Evolutionary conservation across 768 basidiomycete genomes (phyloP), one percentile per base, ranked within the genome.

Genomic region (Chalciporus pseudorubinellus): DNA sequence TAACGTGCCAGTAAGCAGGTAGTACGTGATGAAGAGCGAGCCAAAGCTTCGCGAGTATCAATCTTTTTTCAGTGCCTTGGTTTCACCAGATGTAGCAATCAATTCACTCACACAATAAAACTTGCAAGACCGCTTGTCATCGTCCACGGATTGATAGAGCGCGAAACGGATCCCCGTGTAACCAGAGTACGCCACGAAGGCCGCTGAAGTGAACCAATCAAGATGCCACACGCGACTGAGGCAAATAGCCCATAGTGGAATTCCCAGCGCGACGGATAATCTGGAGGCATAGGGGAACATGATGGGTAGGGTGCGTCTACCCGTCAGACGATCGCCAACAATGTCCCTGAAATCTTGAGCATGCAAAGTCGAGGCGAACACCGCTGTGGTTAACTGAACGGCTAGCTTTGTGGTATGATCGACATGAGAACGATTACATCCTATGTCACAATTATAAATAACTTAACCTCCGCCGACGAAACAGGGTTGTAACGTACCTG

Each of bases 241-340:
- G 18, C 24, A 58, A 19, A 68, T 46, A 3, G 64, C 61, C 66
- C 61, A 66, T 1, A 63, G 18, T 10, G 61, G 67, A 12, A 68
- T 52, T 8, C 53, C 51, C 22, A 66, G 8, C 18, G 44, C 28
- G 31, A 58, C 38, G n/a, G 58, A 64, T 11, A 57, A 4, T 31
- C 67, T 44, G 2, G 64, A 49, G 5, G 39, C 20, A 4, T 55
- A 43, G 1, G 77, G 77, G 6, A 64, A 63, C 13, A 65, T 58
- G 42, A 78, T 74, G 7, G 75, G 76, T 9, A 79, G 57, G 0
- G 77, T 78, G 7, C 55, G 47, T 38, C 77, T 60, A 7, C 71
- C 72, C 4, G 59, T 59, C 1, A 60, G 45, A 3, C 54, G 53
- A 50, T 77, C 78, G 4, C 77, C 76, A 20, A 65, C 62, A 8